Evolutionary conservation across 179 eudicot species (phyloP).

Genomic region (Patellifolia procumbens): DNA sequence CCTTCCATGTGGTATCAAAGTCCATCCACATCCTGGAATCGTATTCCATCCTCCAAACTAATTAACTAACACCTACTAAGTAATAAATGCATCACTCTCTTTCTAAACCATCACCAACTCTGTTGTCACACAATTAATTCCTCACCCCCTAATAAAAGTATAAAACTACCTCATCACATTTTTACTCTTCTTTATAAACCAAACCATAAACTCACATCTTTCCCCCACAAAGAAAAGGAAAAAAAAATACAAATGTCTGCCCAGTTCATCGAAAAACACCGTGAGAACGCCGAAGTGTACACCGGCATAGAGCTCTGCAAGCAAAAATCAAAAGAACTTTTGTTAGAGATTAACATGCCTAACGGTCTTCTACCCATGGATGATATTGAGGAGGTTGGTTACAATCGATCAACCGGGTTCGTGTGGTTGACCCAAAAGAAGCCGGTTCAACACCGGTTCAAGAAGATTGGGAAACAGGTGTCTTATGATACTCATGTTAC

Average conservation of each 20-base stretch:
- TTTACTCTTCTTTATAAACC: background rate
- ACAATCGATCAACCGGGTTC: slow-evolving; percentile 61
- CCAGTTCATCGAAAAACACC: slow-evolving; percentile 42
- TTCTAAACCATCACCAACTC: background rate
- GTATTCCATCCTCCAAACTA: slow-evolving; percentile 7
- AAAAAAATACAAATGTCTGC: slow-evolving; percentile 33
- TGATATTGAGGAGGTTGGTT: slow-evolving; percentile 62
- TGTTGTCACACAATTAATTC: background rate
- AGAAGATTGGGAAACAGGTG: too few relatives aligned
- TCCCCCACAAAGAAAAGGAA: background rate
- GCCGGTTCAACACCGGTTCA: too few relatives aligned
- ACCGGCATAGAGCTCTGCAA: slow-evolving; percentile 53
- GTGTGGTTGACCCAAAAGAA: slow-evolving; percentile 71
- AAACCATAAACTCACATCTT: background rate
- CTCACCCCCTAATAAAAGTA: background rate
- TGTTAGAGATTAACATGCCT: slow-evolving; percentile 53
- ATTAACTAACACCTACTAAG: too few relatives aligned
- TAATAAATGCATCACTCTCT: background rate
- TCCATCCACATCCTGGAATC: slow-evolving; percentile 1
- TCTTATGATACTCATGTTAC: too few relatives aligned
- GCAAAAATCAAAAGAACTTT: slow-evolving; percentile 49
- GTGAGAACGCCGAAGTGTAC: slow-evolving; percentile 60
- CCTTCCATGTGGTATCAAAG: background rate
- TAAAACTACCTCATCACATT: too few relatives aligned
- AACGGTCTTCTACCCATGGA: slow-evolving; percentile 62